Base-by-base conservation (phyloP, 2,329 filamentous ascomycete genomes). In the Colletotrichum sp. region DNA sequence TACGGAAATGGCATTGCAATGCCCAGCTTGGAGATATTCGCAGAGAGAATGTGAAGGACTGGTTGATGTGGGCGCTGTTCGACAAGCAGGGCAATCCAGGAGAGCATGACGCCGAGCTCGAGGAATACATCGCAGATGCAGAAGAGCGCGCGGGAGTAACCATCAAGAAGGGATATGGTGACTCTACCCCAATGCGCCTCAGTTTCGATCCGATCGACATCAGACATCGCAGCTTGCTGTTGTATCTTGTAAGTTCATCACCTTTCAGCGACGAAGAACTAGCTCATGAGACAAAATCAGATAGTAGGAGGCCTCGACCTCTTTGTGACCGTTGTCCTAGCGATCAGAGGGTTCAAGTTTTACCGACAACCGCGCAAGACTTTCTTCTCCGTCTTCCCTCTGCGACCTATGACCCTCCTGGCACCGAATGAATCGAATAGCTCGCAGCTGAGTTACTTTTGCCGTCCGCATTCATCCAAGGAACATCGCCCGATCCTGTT, bases 61-160 rank as follows among this genome's bases (percentile, higher is more conserved):
- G 94, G 80, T 82, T 94, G 32, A 85, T 90, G 18, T 95, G 93
- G 94, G 92, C 91, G 1, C 92, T 95, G 79, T 90, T 93, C 75
- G 92, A 93, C 64, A 80, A 76, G 8, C 84, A 12, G 84, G 87
- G 6, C 81, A 83, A 85, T 30, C 81, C 84, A 8, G 85, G 86
- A 21, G 83, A 82, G 0, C 83, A 83, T 4, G 82, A 85, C 6
- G 79, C 81, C 1, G 88, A 90, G 71, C 76, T 89, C n/a, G 84
- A 89, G 15, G 82, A 82, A 32, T 89, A 87, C 73, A 80, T 93
- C 28, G 85, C 86, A 77, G 82, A 85, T n/a, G 83, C 92, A 15
- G 92, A 95, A 82, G 79, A 85, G 63, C 83, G 87, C 60, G 84
- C 93, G 6, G 90, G 89, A 6, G 83, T 85, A 39, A 83, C 82